Evolutionary conservation across 139 green algal genomes (phyloP), one percentile per base, ranked within the genome.

Genomic region (Coelastrella sp.): DNA sequence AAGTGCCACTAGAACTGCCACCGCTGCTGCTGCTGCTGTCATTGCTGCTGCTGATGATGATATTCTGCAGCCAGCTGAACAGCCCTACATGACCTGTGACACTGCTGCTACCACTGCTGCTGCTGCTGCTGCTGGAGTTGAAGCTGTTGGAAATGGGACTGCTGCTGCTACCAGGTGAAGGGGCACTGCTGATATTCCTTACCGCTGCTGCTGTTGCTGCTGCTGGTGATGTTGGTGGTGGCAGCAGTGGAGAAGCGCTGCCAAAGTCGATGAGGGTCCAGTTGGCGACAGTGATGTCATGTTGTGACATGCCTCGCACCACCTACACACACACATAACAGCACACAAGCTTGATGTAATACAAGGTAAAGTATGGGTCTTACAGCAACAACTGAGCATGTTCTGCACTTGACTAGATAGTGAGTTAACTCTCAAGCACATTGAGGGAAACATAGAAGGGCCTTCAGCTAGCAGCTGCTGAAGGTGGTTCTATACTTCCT

Each of bases 221-320:
- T 82, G 76, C 35, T 63, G 27, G 14, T 14, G 22, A 8, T 76
- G 82, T 6, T 61, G 82, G 24, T 63, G 63, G 82, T 27, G 82
- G 65, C 82, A 65, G 63, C 82, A 87, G 82, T 19, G 11, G 24
- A 0, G 25, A 63, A 57, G 82, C 82, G 49, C 65, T 79, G 82
- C 82, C 82, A 12, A 87, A 20, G 27, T 87, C 82, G 10, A 78
- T 61, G 27, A 87, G 63, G 25, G 27, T 59, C 82, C 82, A 87
- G 12, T 87, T 61, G 20, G 82, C 82, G n/a, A 15, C 7, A 8
- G 82, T 78, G 14, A 87, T 65, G 25, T 87, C 82, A 20, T 25
- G 63, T 15, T 75, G 65, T 14, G 59, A 78, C 63, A 87, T 78
- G 27, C 25, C 24, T 17, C 25, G 74, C 24, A n/a, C 9, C 12